These are phyloP conservation scores for Colletotrichum filicis DNA, from an alignment of 2,329 filamentous ascomycete genomes.

Conservation along the genomic window DNA sequence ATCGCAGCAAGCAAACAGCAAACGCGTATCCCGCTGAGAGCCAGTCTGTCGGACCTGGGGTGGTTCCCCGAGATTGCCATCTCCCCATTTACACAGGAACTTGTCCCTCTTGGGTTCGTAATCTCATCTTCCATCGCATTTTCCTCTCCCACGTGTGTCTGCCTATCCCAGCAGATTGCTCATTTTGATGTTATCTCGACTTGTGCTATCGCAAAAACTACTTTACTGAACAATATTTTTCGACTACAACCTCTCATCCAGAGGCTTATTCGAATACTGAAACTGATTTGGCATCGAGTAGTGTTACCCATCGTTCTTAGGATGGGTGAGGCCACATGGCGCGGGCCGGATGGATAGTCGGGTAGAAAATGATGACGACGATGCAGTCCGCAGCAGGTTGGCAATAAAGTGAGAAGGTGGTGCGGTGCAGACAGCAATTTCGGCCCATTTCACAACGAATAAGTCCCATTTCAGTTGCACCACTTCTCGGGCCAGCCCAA, in stretches of 20 bases:
- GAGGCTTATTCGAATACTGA: neutral
- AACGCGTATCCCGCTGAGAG: conserved; percentile 8
- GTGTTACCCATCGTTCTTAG: neutral
- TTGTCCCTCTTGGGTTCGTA: conserved; percentile 6
- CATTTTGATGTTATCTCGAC: conserved; percentile 12
- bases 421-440: conserved; percentile 3
- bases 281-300: neutral
- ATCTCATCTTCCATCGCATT: conserved; percentile 17
- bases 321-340: neutral
- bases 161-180: neutral
- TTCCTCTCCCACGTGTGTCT: conserved; percentile 15
- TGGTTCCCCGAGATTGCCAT: conserved; percentile 15
- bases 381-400: conserved; percentile 12
- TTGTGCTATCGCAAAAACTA: neutral
- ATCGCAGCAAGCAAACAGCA: neutral
- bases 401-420: conserved; percentile 2
- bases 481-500: neutral
- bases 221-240: neutral
- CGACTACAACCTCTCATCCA: neutral
- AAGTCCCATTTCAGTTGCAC: neutral
- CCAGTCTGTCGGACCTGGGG: conserved; percentile 9
- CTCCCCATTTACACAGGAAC: conserved; percentile 8
- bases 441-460: neutral
- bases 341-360: neutral
- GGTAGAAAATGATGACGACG: conserved; percentile 23